Percentiles rank a stretch among this genome's conserved stretches.
These are phyloP conservation scores for Rhipidocladum racemiflorum DNA, from an alignment of 176 grass and related monocot species.

Conservation along the genomic window DNA sequence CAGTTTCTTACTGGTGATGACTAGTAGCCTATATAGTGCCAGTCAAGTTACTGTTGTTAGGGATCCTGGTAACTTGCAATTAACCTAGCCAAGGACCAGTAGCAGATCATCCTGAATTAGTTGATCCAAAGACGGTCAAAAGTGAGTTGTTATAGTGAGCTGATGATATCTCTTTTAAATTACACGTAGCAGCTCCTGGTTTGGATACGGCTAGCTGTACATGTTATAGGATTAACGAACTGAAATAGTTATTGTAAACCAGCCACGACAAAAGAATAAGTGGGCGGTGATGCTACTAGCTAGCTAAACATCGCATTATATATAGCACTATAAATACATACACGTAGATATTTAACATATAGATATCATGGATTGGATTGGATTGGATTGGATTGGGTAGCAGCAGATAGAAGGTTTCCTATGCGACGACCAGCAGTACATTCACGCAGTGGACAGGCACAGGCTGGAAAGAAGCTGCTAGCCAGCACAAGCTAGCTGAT, in stretches of 20 bases:
- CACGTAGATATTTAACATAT: too few relatives aligned
- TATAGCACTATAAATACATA: too few relatives aligned
- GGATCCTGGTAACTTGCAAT: slow-evolving; percentile 11
- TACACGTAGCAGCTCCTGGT: too few relatives aligned
- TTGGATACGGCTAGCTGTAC: too few relatives aligned
- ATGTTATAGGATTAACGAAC: too few relatives aligned
- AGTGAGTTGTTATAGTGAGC: too few relatives aligned
- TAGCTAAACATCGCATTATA: too few relatives aligned
- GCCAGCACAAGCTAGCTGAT: neutral
- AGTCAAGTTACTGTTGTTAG: slow-evolving; percentile 20
- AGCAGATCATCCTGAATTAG: neutral
- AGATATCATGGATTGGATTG: too few relatives aligned
- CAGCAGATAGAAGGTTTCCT: neutral
- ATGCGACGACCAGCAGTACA: neutral
- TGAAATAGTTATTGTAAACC: too few relatives aligned
- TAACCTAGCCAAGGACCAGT: neutral
- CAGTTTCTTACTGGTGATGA: slow-evolving; percentile 23
- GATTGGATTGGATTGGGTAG: neutral
- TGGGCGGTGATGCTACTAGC: too few relatives aligned
- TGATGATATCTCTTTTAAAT: too few relatives aligned
- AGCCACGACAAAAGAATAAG: too few relatives aligned
- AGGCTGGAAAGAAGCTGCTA: slow-evolving; percentile 28
- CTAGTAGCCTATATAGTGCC: slow-evolving; percentile 15
- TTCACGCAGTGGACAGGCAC: slow-evolving; percentile 6
- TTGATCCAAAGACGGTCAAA: neutral